These are phyloP conservation scores for Lecanicillium sp. DNA, from an alignment of 2,329 filamentous ascomycete genomes.

Conservation along the genomic window DNA sequence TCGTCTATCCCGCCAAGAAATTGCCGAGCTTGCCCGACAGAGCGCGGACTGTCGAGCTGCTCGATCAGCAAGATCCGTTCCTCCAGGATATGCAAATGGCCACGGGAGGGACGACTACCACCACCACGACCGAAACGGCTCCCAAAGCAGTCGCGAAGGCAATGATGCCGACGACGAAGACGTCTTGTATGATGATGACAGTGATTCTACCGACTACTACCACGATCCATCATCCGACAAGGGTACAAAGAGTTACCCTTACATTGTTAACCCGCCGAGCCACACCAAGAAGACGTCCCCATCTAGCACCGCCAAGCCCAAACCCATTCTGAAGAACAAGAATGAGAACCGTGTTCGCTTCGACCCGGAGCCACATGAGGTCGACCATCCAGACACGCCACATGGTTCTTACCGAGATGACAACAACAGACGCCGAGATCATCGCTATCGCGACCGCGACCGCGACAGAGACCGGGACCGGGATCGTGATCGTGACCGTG, in stretches of 20 bases:
- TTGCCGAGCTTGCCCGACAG: conserved; percentile 41
- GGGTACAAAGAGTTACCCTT: conserved; percentile 24
- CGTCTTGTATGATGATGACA: conserved; percentile 18
- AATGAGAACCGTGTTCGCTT: conserved; percentile 51
- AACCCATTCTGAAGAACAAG: conserved; percentile 55
- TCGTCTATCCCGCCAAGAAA: conserved; percentile 41
- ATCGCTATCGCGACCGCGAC: conserved; percentile 18
- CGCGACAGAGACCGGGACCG: conserved; percentile 17
- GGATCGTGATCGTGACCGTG: conserved; percentile 8
- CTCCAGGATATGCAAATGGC: conserved; percentile 5
- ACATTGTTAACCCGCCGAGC: conserved; percentile 29
- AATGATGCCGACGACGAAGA: conserved; percentile 23
- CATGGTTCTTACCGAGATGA: conserved; percentile 23
- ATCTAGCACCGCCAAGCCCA: conserved; percentile 33
- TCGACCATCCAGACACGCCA: conserved; percentile 24
- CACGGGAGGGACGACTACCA: conserved; percentile 6
- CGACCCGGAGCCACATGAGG: conserved; percentile 38
- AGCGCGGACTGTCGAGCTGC: conserved; percentile 39
- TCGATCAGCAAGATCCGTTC: conserved; percentile 15
- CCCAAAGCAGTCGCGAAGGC: conserved; percentile 24
- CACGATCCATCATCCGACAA: conserved; percentile 23
- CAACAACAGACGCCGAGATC: conserved; percentile 15
- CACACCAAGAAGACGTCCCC: conserved; percentile 25
- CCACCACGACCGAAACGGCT: conserved; percentile 18
- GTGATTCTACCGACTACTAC: conserved; percentile 23